A percentile compares a stretch with the other conserved stretches of the same genome.
These are phyloP conservation scores for Tuber microsphaerosporum DNA, from an alignment of 495 filamentous ascomycete species.

Conservation along the genomic window DNA sequence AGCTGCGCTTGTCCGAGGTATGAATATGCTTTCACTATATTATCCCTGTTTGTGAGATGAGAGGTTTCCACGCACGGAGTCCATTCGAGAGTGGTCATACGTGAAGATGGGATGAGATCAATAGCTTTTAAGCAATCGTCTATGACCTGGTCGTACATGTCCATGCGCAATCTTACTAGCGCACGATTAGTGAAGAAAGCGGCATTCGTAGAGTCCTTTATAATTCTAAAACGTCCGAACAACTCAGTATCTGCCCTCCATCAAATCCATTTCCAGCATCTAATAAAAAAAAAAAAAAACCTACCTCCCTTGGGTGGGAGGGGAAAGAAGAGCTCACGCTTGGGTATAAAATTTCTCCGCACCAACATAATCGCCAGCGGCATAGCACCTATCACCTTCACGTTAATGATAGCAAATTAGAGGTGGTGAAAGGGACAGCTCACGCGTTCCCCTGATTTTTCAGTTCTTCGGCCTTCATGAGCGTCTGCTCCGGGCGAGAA, in stretches of 20 bases:
- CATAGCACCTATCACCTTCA: slow-evolving; percentile 49
- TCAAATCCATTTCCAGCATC: not conserved
- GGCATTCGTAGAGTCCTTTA: slow-evolving; percentile 55
- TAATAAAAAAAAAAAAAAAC: slow-evolving; percentile 7
- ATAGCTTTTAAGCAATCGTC: slow-evolving; percentile 71
- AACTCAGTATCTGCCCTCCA: not conserved
- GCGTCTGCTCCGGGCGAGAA: slow-evolving; percentile 9
- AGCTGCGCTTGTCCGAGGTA: slow-evolving; percentile 80
- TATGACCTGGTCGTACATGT: slow-evolving; percentile 65
- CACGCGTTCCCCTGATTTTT: slow-evolving; percentile 58
- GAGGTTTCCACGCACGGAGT: not conserved
- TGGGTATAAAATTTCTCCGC: slow-evolving; percentile 78
- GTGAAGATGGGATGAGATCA: slow-evolving; percentile 54
- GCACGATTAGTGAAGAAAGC: slow-evolving; percentile 81
- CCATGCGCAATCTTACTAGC: slow-evolving; percentile 69
- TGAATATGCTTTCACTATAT: slow-evolving; percentile 68
- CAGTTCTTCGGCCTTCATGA: slow-evolving; percentile 42
- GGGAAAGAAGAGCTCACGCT: slow-evolving; percentile 54
- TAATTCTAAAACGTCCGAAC: slow-evolving; percentile 43
- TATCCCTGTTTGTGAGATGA: not conserved
- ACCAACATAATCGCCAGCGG: slow-evolving; percentile 59
- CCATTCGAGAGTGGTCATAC: slow-evolving; percentile 13
- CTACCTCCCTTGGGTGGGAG: not conserved
- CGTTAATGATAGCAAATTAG: slow-evolving; percentile 2
- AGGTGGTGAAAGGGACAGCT: slow-evolving; percentile 18